These are phyloP conservation scores for Sarocladium strictum DNA, from an alignment of 2,329 filamentous ascomycete genomes.

Conservation along the genomic window DNA sequence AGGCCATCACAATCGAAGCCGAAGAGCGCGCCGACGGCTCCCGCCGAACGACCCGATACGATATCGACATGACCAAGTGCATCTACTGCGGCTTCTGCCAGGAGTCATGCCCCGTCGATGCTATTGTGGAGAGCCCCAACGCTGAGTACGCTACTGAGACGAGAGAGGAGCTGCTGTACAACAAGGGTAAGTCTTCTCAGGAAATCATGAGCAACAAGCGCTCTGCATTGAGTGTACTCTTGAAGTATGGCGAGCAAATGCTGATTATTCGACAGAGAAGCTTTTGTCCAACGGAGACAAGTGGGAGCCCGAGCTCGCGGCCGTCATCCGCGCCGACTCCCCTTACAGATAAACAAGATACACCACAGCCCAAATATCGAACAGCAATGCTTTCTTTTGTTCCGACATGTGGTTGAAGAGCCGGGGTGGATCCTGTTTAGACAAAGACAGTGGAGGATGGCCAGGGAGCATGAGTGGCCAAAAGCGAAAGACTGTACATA, in stretches of 20 bases:
- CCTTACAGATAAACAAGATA: conserved; percentile 65
- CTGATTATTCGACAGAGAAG: conserved; percentile 55
- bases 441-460: neutral
- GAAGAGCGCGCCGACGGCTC: conserved; percentile 96
- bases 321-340: conserved; percentile 84
- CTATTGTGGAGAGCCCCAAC: conserved; percentile 64
- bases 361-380: neutral
- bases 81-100: conserved; percentile 99
- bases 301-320: conserved; percentile 97
- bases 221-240: too few species aligned
- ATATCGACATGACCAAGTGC: conserved; percentile 99
- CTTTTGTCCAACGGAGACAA: conserved; percentile 84
- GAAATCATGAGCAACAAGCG: conserved; percentile 4
- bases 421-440: neutral
- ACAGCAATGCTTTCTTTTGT: neutral
- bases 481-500: conserved; percentile 7
- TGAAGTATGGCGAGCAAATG: too few species aligned
- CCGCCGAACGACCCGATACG: conserved; percentile 91
- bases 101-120: conserved; percentile 97
- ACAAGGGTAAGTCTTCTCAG: conserved; percentile 57
- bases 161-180: conserved; percentile 92
- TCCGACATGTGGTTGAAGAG: neutral
- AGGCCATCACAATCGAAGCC: conserved; percentile 98
- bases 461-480: neutral
- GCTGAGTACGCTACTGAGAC: conserved; percentile 60